Evolutionary conservation across 306 rosid species (phyloP).

Genomic region (Medicago truncatula): DNA sequence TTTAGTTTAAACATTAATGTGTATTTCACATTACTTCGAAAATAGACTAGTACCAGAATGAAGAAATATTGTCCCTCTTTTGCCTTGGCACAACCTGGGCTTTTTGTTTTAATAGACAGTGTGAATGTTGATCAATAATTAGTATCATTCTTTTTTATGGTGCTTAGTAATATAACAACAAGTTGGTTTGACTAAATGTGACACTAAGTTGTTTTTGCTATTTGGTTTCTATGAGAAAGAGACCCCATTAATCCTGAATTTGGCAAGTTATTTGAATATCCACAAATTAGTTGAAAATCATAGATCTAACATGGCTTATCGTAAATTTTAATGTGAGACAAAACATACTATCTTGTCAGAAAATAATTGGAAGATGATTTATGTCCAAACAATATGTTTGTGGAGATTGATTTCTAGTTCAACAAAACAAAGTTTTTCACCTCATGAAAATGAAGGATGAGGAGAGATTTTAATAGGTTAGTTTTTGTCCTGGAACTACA

Average conservation of each 20-base stretch:
- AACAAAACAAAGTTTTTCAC: neutral
- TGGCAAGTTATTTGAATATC: slow-evolving; percentile 10
- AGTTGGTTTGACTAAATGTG: neutral
- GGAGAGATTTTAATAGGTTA: slow-evolving; percentile 12
- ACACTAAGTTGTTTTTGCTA: neutral
- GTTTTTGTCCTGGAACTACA: slow-evolving; percentile 34
- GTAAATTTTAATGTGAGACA: slow-evolving; percentile 39
- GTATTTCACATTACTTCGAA: neutral
- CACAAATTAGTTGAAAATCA: slow-evolving; percentile 39
- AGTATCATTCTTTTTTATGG: too few relatives aligned
- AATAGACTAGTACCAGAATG: neutral
- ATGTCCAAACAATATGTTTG: slow-evolving; percentile 45
- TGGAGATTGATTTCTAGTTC: slow-evolving; percentile 34
- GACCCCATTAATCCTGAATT: too few relatives aligned
- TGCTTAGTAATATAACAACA: too few relatives aligned
- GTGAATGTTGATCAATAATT: neutral
- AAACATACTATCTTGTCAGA: slow-evolving; percentile 37
- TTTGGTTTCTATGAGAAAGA: too few relatives aligned
- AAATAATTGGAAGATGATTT: slow-evolving; percentile 37
- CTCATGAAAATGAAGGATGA: slow-evolving; percentile 4
- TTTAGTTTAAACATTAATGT: neutral
- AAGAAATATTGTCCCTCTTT: neutral
- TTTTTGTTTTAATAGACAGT: neutral
- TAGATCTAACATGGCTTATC: slow-evolving; percentile 49
- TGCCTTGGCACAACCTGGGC: slow-evolving; percentile 17